Evolutionary conservation across 768 basidiomycete species (phyloP).

Genomic region (Phylloporus rhodoxanthus): DNA sequence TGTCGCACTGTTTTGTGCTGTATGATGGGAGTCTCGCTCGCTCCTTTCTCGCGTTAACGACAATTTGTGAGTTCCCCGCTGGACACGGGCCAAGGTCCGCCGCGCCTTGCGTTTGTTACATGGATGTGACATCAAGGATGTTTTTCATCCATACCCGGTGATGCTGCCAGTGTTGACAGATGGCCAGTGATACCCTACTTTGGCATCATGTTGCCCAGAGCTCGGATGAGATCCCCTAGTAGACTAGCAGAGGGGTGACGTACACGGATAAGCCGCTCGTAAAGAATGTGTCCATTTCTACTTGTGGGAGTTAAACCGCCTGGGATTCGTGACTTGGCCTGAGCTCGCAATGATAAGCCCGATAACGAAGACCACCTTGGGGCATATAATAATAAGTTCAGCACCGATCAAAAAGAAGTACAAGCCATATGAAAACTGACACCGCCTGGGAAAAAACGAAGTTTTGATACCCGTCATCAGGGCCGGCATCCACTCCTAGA

Average conservation of each 20-base stretch:
- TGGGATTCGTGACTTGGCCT: background rate
- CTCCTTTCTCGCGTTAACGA: background rate
- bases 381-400: too few species aligned
- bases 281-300: background rate
- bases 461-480: constrained; percentile 52
- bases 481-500: constrained; percentile 38
- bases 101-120: background rate
- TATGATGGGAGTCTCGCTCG: background rate
- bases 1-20: background rate
- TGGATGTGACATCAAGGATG: background rate
- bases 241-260: background rate
- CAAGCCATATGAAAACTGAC: constrained; percentile 28
- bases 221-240: background rate
- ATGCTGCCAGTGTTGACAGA: background rate
- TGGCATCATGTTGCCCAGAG: background rate
- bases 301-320: background rate
- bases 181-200: background rate
- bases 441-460: constrained; percentile 43
- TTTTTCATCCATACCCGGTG: too few species aligned
- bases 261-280: background rate
- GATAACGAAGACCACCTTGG: background rate
- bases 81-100: too few species aligned
- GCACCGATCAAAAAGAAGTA: background rate
- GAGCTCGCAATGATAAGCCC: background rate
- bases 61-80: too few species aligned